Base-by-base conservation (phyloP, 176 grass and related monocot species). In the Themeda triandra region DNA sequence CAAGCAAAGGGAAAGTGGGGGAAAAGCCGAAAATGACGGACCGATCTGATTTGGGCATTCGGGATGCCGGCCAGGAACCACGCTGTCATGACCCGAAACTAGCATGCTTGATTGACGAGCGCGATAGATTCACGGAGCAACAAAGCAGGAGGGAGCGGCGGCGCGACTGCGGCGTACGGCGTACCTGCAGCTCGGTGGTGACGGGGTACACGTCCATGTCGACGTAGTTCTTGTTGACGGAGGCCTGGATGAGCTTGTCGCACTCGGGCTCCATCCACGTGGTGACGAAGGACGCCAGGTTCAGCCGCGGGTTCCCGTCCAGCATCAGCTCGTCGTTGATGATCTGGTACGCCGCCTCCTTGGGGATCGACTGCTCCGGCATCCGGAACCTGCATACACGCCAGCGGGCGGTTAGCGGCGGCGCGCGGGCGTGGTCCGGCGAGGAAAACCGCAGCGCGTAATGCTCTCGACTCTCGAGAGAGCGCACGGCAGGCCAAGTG, bases 171-270 rank as follows among this genome's bases (percentile, higher is more conserved):
- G 25, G 7, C 10, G 3, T 2, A 2, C 3, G 4, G 24, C n/a
- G 53, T 15, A 92, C 96, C 96, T 99, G 96, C 28, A 99, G 87
- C 84, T 99, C 96, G 18, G 96, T 99, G 78, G 96, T 99, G 84
- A 99, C 96, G 0, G 96, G 96, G 79, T 99, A 99, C 88, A 96
- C 96, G 69, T 99, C 96, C 96, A 99, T 99, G 93, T 99, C 96
- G 87, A 99, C 96, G 64, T 99, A 99, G 89, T 99, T 99, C 89
- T 99, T 99, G 81, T 94, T 99, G 75, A 96, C 42, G 75, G 90
- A 81, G 46, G 81, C 85, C 86, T 85, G 82, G 83, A 93, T 96
- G 88, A 97, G 92, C 90, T 92, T 94, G 84, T 97, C 89, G 75
- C 95, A 97, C 88, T 97, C 95, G 31, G 95, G 90, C 72, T 97